These are phyloP conservation scores for Rhododendron molle DNA, from an alignment of 148 eudicot species.

Conservation along the genomic window DNA sequence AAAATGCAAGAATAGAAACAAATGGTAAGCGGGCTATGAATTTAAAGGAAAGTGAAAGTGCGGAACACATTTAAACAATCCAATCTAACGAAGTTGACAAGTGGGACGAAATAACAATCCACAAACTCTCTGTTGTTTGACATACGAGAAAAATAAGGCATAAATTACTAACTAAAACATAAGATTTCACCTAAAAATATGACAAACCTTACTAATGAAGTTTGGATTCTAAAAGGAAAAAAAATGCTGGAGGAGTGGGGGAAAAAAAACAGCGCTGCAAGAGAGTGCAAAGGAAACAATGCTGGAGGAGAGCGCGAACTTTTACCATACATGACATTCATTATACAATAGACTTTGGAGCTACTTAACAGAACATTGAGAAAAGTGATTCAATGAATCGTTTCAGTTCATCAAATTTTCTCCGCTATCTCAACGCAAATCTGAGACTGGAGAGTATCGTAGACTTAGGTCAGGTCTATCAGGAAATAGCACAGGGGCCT, in stretches of 20 bases:
- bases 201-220: background rate
- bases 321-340: background rate
- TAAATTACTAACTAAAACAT: background rate
- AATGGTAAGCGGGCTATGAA: background rate
- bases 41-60: background rate
- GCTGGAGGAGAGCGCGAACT: background rate
- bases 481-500: background rate
- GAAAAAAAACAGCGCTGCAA: background rate
- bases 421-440: background rate
- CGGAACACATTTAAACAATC: background rate
- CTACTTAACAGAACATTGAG: background rate
- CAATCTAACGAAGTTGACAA: background rate
- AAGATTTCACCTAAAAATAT: background rate
- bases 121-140: background rate
- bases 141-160: background rate
- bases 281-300: background rate
- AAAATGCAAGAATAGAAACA: background rate
- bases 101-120: background rate
- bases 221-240: background rate
- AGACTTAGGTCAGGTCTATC: background rate
- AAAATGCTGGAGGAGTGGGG: background rate
- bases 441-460: background rate
- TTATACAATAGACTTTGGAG: background rate
- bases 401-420: background rate
- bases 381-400: background rate